Conservation (phyloP, 176 grass and related monocot genomes). For the Avena eriantha region DNA sequence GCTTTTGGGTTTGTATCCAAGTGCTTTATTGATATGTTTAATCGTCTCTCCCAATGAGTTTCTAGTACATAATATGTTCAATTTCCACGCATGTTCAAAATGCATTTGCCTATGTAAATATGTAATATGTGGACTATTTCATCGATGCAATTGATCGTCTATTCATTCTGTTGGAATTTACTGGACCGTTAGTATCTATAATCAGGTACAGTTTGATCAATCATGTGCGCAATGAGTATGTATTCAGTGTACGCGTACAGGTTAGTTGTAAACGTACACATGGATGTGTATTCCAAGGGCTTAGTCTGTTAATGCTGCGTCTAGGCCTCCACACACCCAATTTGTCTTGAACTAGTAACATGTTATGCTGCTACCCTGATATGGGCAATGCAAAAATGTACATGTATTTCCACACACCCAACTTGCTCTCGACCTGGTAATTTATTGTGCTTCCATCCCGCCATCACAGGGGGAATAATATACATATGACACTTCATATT, state of each 20-base stretch:
- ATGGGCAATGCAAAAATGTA: neutral
- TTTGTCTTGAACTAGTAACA: conserved; percentile 5
- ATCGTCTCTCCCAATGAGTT: neutral
- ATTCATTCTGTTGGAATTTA: neutral
- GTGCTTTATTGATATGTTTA: conserved; percentile 32
- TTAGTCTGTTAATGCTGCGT: neutral
- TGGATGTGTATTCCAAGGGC: neutral
- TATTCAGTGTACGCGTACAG: neutral
- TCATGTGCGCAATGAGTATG: conserved; percentile 4
- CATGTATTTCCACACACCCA: neutral
- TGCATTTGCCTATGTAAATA: conserved; percentile 32
- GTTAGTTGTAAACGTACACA: neutral
- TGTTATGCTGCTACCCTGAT: conserved; percentile 2
- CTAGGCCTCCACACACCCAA: neutral
- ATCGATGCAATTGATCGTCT: neutral
- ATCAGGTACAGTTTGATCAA: conserved; percentile 6
- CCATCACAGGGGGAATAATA: conserved; percentile 8
- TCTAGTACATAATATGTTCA: conserved; percentile 32
- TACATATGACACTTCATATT: neutral
- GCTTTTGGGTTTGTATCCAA: conserved; percentile 63
- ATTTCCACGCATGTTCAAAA: conserved; percentile 2
- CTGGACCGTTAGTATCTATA: neutral
- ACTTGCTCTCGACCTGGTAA: neutral
- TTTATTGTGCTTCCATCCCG: conserved; percentile 12
- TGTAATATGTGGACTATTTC: conserved; percentile 18